Conservation (phyloP, 345 rosid species). For the Syzygium oleosum region DNA sequence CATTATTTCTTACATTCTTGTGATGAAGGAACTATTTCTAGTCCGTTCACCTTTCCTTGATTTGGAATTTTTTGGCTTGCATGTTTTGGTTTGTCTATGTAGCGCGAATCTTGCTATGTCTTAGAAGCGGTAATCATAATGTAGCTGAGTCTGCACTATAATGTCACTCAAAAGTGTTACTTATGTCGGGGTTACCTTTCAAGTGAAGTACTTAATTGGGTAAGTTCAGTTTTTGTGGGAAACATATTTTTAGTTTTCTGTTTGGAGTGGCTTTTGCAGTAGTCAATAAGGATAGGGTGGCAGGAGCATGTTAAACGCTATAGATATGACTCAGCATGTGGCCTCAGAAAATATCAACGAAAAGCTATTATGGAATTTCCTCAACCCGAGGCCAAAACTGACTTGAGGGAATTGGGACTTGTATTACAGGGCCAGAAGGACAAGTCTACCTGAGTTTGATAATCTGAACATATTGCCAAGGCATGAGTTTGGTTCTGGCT, state of each 20-base stretch:
- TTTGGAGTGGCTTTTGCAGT: background rate
- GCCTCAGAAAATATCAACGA: background rate
- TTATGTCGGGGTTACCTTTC: background rate
- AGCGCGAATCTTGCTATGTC: background rate
- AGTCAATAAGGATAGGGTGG: background rate
- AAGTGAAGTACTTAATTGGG: background rate
- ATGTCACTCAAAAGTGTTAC: background rate
- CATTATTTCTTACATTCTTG: background rate
- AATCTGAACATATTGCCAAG: background rate
- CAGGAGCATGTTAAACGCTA: background rate
- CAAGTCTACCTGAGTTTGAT: background rate
- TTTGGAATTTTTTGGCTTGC: background rate
- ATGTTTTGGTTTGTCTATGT: background rate
- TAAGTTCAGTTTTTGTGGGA: background rate
- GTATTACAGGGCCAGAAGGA: background rate
- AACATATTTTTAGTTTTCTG: background rate
- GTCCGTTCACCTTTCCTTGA: background rate
- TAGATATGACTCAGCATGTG: background rate
- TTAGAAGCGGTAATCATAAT: background rate
- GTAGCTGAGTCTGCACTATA: background rate
- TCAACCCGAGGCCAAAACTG: background rate
- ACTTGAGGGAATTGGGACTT: background rate
- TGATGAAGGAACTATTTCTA: background rate
- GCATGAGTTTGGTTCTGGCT: background rate
- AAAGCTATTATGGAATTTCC: background rate